Conservation (phyloP, 805 yeast species). For the Monosporozyma siamensis region DNA sequence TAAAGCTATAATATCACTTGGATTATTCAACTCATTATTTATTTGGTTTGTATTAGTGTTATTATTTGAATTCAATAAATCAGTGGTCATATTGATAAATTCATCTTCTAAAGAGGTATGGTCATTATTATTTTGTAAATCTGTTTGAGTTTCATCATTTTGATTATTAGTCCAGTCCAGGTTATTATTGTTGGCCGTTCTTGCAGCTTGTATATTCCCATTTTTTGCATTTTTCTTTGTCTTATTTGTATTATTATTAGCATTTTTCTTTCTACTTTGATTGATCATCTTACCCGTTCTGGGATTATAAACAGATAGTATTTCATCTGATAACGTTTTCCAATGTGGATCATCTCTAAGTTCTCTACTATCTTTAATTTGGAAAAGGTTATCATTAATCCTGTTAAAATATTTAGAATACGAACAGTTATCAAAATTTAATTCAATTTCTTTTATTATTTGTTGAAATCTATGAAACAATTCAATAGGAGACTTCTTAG, state of each 20-base stretch:
- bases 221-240: not conserved
- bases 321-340: slow-evolving; percentile 20
- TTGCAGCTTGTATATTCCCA: not conserved
- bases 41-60: not conserved
- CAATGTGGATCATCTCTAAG: slow-evolving; percentile 23
- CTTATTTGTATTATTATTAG: slow-evolving; percentile 1
- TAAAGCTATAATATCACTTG: slow-evolving; percentile 3
- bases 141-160: not conserved
- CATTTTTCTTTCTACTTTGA: slow-evolving; percentile 13
- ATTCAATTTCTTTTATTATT: slow-evolving; percentile 27
- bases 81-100: slow-evolving; percentile 6
- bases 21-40: not conserved
- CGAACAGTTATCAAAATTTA: slow-evolving; percentile 26
- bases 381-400: slow-evolving; percentile 25
- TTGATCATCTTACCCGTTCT: slow-evolving; percentile 24
- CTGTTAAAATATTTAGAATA: slow-evolving; percentile 24
- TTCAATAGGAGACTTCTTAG: slow-evolving; percentile 30
- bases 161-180: no score
- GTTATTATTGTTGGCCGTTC: not conserved
- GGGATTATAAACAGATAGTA: slow-evolving; percentile 22
- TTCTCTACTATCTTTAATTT: slow-evolving; percentile 23
- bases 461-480: slow-evolving; percentile 29
- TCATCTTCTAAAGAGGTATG: slow-evolving; percentile 5
- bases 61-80: slow-evolving; percentile 5
- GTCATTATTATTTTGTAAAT: not conserved